These are phyloP conservation scores for Tetrapisispora fleetii DNA, from an alignment of 805 yeast genomes.

Conservation along the genomic window DNA sequence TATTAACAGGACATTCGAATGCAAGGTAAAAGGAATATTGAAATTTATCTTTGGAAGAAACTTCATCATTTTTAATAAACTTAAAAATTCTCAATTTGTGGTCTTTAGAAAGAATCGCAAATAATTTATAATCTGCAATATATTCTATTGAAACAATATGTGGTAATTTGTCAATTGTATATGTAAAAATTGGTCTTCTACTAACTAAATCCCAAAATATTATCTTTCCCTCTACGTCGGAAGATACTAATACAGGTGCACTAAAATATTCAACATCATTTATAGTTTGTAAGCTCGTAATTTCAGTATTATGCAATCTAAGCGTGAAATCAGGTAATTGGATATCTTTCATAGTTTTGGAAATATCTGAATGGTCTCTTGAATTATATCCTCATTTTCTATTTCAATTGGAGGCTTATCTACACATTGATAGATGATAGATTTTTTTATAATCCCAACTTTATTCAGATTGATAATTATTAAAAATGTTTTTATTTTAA, in stretches of 20 bases:
- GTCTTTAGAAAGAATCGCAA: constrained; percentile 19
- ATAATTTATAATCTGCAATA: constrained; percentile 3
- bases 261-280: neutral
- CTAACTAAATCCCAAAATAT: constrained; percentile 23
- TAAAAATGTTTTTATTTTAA: neutral
- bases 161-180: constrained; percentile 6
- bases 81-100: constrained; percentile 17
- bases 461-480: too few species aligned
- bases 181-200: constrained; percentile 15
- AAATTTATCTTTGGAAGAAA: neutral
- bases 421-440: too few species aligned
- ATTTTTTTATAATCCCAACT: too few species aligned
- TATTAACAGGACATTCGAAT: constrained; percentile 20
- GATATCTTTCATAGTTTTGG: neutral
- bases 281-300: constrained; percentile 7
- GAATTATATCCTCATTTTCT: too few species aligned
- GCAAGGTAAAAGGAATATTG: neutral
- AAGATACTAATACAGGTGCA: constrained; percentile 13
- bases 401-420: too few species aligned
- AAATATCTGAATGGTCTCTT: too few species aligned
- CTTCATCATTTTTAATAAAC: neutral
- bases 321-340: constrained; percentile 7
- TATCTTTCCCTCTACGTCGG: constrained; percentile 20
- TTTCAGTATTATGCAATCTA: constrained; percentile 14
- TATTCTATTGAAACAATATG: constrained; percentile 14